Percentiles rank a stretch among this genome's conserved stretches.
phyloP scores from a whole-genome alignment of 2,329 filamentous ascomycete species.

The Orbilia oligospora region DNA sequence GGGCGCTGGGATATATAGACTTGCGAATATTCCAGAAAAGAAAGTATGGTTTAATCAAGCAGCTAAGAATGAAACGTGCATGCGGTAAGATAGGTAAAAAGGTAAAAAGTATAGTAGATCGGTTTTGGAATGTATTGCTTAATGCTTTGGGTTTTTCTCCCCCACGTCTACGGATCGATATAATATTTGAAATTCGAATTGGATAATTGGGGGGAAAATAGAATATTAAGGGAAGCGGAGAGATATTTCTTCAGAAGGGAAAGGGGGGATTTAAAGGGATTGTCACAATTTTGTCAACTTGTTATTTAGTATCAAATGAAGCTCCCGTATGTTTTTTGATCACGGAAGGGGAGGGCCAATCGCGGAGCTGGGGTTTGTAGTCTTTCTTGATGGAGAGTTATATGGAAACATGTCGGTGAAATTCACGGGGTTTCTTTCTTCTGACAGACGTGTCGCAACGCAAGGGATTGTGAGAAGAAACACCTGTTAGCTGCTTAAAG shows the following conservation, averaged over 20 bases:
- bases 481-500: background rate
- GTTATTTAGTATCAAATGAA: slow-evolving; percentile 1
- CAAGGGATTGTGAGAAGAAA: slow-evolving; percentile 6
- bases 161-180: background rate
- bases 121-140: background rate
- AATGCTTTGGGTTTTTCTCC: background rate
- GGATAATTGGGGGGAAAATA: slow-evolving; percentile 28
- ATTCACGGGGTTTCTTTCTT: slow-evolving; percentile 34
- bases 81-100: background rate
- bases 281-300: background rate
- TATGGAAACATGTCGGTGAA: slow-evolving; percentile 61
- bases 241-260: slow-evolving; percentile 4
- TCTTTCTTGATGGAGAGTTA: slow-evolving; percentile 61
- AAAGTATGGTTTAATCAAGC: background rate
- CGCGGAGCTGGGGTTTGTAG: slow-evolving; percentile 23
- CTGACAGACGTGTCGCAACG: slow-evolving; percentile 26
- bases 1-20: background rate
- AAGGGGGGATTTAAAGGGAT: slow-evolving; percentile 19
- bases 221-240: background rate
- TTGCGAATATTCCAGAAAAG: slow-evolving; percentile 22
- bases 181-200: slow-evolving; percentile 42
- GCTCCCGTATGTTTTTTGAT: slow-evolving; percentile 46
- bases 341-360: background rate
- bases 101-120: background rate
- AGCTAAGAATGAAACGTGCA: background rate